A percentile compares a stretch with the other conserved stretches of the same genome.
Conservation (phyloP, 2,329 filamentous ascomycete species). For the Sporothrix dimorphospora region DNA sequence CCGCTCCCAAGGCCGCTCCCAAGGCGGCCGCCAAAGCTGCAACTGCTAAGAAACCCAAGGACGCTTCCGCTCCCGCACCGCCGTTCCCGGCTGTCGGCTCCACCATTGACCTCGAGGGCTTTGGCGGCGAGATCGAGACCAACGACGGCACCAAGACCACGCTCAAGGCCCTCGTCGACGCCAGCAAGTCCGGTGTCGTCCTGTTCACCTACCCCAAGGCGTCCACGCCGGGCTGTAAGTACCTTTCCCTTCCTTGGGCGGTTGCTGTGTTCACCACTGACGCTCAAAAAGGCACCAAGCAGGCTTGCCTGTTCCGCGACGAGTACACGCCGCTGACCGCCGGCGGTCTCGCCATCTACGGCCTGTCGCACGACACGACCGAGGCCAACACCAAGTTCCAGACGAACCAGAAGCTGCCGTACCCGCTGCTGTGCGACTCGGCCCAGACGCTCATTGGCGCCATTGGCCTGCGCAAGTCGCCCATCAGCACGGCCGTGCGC, state of each 20-base stretch:
- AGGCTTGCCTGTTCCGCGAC: slow-evolving; percentile 93
- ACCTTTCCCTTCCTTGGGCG: no score
- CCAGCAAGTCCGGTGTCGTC: slow-evolving; percentile 83
- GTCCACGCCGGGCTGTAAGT: slow-evolving; percentile 90
- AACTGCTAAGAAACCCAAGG: slow-evolving; percentile 39
- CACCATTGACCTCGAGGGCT: slow-evolving; percentile 59
- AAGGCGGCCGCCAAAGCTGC: slow-evolving; percentile 33
- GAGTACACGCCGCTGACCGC: slow-evolving; percentile 74
- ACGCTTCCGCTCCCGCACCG: slow-evolving; percentile 40
- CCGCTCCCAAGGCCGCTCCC: slow-evolving; percentile 24
- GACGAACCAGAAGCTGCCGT: slow-evolving; percentile 86
- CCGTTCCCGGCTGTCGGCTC: slow-evolving; percentile 53
- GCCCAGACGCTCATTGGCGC: slow-evolving; percentile 74
- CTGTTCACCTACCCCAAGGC: slow-evolving; percentile 96
- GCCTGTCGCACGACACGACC: slow-evolving; percentile 82
- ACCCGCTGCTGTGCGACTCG: slow-evolving; percentile 84
- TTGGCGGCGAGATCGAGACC: slow-evolving; percentile 76
- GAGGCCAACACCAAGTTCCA: slow-evolving; percentile 94
- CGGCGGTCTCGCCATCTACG: slow-evolving; percentile 83
- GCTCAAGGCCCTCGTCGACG: slow-evolving; percentile 77
- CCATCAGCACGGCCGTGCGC: slow-evolving; percentile 74
- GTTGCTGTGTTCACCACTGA: neutral
- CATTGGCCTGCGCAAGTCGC: slow-evolving; percentile 83
- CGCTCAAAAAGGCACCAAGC: slow-evolving; percentile 72
- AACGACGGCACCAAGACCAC: slow-evolving; percentile 81